Evolutionary conservation across 495 filamentous ascomycete genomes (phyloP).

Genomic region (Pseudoneurospora amorphoporcata): DNA sequence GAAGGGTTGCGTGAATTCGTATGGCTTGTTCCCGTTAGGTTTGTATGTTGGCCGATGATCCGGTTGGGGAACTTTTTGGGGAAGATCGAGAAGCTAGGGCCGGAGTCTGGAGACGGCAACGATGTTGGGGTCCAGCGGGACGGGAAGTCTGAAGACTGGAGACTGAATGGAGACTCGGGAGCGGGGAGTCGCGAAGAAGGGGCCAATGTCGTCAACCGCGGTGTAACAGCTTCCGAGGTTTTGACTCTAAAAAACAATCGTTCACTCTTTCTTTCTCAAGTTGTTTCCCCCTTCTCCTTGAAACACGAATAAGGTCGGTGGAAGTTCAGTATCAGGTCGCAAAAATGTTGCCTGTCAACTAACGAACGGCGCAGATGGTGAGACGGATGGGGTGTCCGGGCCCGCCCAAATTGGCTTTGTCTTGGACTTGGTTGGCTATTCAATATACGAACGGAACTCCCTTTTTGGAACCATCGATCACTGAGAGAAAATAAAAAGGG

Average conservation of each 20-base stretch:
- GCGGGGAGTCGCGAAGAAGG: background rate
- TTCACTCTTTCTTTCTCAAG: background rate
- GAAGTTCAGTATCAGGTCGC: background rate
- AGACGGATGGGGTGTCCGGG: background rate
- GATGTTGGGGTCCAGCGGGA: background rate
- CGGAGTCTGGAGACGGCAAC: background rate
- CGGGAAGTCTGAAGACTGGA: background rate
- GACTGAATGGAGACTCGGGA: background rate
- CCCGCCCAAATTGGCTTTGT: background rate
- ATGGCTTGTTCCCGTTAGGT: background rate
- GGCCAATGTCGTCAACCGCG: background rate
- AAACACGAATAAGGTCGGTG: background rate
- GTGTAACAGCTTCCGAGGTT: background rate
- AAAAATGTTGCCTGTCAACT: background rate
- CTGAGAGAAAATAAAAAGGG: background rate
- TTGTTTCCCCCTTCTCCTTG: background rate
- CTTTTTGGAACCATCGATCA: background rate
- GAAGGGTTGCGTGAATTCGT: background rate
- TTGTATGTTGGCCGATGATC: background rate
- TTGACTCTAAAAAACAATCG: background rate
- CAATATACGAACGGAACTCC: background rate
- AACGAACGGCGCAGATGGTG: background rate
- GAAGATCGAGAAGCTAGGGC: background rate
- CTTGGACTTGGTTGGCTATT: background rate
- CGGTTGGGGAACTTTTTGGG: background rate